Conservation (phyloP, 352 stramenopile genomes). For the Globisporangium acanthophoron region DNA sequence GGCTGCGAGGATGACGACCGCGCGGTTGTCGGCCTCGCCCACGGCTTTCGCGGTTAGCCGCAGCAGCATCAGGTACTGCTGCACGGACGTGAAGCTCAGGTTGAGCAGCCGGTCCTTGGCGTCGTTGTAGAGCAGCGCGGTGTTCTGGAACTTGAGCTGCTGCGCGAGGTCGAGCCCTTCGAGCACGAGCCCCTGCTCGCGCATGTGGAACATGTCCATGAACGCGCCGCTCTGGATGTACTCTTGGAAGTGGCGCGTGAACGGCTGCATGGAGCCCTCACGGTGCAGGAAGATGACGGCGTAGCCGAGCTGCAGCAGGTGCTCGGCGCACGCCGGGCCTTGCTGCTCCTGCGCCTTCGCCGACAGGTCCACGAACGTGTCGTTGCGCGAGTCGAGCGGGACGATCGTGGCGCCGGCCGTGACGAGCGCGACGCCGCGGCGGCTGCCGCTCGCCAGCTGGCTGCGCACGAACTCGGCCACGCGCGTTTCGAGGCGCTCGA, state of each 20-base stretch:
- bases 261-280: constrained; percentile 71
- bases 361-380: constrained; percentile 73
- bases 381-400: constrained; percentile 51
- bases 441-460: constrained; percentile 38
- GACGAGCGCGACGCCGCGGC: constrained; percentile 71
- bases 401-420: constrained; percentile 77
- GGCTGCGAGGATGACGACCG: constrained; percentile 64
- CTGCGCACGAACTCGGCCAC: constrained; percentile 51
- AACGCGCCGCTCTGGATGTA: constrained; percentile 79
- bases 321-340: constrained; percentile 70
- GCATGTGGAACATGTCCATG: constrained; percentile 73
- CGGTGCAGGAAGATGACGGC: constrained; percentile 80
- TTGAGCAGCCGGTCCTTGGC: constrained; percentile 68
- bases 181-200: constrained; percentile 51
- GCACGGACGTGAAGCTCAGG: constrained; percentile 70
- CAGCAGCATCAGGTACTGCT: constrained; percentile 78
- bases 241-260: constrained; percentile 80
- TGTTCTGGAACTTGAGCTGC: constrained; percentile 65
- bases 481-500: constrained; percentile 29
- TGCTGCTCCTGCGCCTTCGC: constrained; percentile 72
- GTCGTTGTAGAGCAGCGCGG: constrained; percentile 48
- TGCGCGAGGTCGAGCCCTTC: constrained; percentile 60
- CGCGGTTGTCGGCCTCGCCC: constrained; percentile 48
- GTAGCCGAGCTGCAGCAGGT: constrained; percentile 73
- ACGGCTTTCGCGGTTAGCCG: constrained; percentile 56